Evolutionary conservation across 2,329 filamentous ascomycete species (phyloP).

Genomic region (Colletotrichum paranaense): DNA sequence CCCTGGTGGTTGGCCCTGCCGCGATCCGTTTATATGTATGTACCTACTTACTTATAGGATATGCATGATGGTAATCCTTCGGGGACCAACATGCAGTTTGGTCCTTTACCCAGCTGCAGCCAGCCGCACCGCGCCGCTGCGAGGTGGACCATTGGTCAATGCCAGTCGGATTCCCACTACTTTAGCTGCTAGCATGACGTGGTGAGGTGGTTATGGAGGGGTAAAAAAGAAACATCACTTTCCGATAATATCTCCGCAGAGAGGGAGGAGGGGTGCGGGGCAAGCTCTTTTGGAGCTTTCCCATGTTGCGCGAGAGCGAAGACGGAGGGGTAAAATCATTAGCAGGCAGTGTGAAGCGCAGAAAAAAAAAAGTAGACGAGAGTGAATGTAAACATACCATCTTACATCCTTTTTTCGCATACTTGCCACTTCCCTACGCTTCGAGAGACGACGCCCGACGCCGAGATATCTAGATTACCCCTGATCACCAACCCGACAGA

Average conservation of each 20-base stretch:
- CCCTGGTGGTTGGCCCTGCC: too few relatives aligned
- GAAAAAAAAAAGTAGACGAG: background rate
- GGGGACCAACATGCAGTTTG: too few relatives aligned
- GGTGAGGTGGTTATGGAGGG: constrained; percentile 7
- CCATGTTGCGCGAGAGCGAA: background rate
- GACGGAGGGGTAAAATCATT: background rate
- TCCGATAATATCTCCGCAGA: constrained; percentile 25
- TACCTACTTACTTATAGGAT: too few relatives aligned
- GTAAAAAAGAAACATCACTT: background rate
- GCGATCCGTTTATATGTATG: too few relatives aligned
- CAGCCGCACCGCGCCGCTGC: too few relatives aligned
- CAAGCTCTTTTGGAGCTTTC: constrained; percentile 14
- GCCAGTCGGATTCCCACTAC: background rate
- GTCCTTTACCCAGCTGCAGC: background rate
- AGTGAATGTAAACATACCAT: background rate
- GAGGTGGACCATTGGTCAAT: constrained; percentile 22
- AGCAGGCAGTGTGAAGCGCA: too few relatives aligned
- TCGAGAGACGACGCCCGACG: background rate
- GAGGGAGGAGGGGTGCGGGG: constrained; percentile 14
- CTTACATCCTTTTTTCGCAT: background rate
- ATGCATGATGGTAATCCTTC: background rate
- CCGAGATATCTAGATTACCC: background rate
- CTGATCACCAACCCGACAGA: background rate
- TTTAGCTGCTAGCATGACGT: constrained; percentile 2
- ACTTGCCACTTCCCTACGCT: background rate